Percentiles rank a stretch among this genome's conserved stretches.
phyloP scores from a whole-genome alignment of 2,329 filamentous ascomycete genomes.

The Tricladium varicosporioides region DNA sequence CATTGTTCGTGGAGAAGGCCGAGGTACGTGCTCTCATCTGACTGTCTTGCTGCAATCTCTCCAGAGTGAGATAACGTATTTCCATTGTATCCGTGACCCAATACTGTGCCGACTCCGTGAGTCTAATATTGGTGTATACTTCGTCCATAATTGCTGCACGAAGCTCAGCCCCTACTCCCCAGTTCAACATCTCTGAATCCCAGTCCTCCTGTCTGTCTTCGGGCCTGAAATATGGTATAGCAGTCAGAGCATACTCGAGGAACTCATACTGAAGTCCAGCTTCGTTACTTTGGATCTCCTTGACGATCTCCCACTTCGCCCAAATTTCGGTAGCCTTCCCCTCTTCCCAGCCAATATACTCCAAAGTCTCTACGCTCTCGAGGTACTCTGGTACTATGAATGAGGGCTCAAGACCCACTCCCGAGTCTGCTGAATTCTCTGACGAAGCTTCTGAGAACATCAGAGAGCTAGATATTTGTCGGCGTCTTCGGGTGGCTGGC shows the following conservation, averaged over 20 bases:
- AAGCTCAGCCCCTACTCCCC: conserved; percentile 5
- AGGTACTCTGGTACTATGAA: conserved; percentile 10
- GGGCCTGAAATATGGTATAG: conserved; percentile 7
- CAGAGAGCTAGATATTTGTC: conserved; percentile 9
- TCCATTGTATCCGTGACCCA: conserved; percentile 7
- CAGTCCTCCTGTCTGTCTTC: conserved; percentile 9
- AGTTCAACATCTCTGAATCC: conserved; percentile 7
- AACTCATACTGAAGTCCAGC: conserved; percentile 6
- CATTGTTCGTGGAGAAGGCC: conserved; percentile 4
- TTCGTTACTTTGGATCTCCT: conserved; percentile 9
- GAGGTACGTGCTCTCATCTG: conserved; percentile 5
- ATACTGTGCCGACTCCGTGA: conserved; percentile 7
- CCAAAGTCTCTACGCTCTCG: conserved; percentile 10
- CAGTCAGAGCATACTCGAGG: conserved; percentile 10
- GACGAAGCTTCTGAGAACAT: conserved; percentile 9
- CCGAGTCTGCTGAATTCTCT: conserved; percentile 7
- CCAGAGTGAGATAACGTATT: conserved; percentile 8
- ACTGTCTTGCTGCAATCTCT: conserved; percentile 8
- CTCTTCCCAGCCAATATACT: conserved; percentile 11
- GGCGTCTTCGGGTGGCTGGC: conserved; percentile 9
- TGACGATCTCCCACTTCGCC: conserved; percentile 10
- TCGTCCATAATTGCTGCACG: conserved; percentile 8
- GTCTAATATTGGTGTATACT: conserved; percentile 7
- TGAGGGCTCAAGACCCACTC: conserved; percentile 4
- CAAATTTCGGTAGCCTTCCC: conserved; percentile 10